Conservation (phyloP, 345 rosid genomes). For the Sonneratia alba region DNA sequence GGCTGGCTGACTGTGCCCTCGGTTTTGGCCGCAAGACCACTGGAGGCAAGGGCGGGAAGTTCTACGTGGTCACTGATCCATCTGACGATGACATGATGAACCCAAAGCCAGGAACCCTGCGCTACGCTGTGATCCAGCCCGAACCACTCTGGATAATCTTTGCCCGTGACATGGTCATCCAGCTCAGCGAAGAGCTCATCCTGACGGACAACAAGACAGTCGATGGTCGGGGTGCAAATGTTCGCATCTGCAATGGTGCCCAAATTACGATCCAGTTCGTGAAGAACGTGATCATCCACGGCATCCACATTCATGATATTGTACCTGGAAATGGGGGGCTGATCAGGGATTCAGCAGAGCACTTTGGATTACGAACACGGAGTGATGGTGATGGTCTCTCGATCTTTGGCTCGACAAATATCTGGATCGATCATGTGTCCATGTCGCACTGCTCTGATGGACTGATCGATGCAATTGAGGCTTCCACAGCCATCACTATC, state of each 20-base stretch:
- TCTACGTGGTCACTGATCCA: constrained; percentile 49
- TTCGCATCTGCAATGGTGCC: constrained; percentile 52
- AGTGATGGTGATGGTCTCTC: constrained; percentile 34
- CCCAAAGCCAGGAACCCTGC: constrained; percentile 50
- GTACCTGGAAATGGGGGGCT: constrained; percentile 35
- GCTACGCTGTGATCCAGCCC: constrained; percentile 29
- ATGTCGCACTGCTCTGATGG: constrained; percentile 46
- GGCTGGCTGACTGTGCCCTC: constrained; percentile 5
- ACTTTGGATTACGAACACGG: constrained; percentile 24
- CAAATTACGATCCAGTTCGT: constrained; percentile 47
- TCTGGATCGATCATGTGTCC: constrained; percentile 33
- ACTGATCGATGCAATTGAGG: constrained; percentile 58
- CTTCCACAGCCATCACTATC: constrained; percentile 59
- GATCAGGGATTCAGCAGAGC: constrained; percentile 50
- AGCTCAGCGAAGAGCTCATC: constrained; percentile 49
- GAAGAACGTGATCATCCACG: constrained; percentile 50
- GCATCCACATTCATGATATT: constrained; percentile 48
- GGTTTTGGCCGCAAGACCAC: constrained; percentile 55
- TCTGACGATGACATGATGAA: constrained; percentile 40
- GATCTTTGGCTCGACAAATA: constrained; percentile 17
- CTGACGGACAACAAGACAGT: constrained; percentile 52
- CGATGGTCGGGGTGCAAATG: constrained; percentile 56
- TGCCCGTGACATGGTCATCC: constrained; percentile 41
- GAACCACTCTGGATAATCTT: constrained; percentile 50
- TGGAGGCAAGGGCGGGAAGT: constrained; percentile 51